Percentiles rank a stretch among this genome's conserved stretches.
phyloP scores from a whole-genome alignment of 2,329 filamentous ascomycete species.

The Cordyceps tenuipes region DNA sequence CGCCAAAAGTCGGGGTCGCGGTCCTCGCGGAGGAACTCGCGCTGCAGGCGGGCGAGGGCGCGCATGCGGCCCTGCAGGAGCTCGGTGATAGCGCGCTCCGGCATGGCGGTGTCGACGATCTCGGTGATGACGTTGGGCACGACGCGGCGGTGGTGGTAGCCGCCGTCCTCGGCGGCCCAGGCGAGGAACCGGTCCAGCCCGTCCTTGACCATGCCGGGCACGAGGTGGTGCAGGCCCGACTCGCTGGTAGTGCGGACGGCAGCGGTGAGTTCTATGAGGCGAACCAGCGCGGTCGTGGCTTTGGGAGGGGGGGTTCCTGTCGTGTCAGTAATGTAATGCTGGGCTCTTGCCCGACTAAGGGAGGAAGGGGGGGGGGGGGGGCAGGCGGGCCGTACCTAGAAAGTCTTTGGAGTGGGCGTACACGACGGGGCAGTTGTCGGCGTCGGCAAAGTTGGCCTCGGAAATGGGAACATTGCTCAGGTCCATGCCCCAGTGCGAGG shows the following conservation, averaged over 20 bases:
- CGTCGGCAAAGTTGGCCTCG: conserved; percentile 27
- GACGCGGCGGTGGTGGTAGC: conserved; percentile 25
- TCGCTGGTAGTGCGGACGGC: conserved; percentile 27
- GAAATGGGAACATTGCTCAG: conserved; percentile 32
- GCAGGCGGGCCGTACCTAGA: conserved; percentile 21
- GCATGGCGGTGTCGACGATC: conserved; percentile 24
- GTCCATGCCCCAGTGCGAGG: conserved; percentile 32
- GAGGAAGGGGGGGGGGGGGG: background rate
- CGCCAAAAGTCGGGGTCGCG: conserved; percentile 24
- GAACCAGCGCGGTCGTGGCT: conserved; percentile 30
- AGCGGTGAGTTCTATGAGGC: conserved; percentile 32
- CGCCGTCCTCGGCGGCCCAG: conserved; percentile 35
- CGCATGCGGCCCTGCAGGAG: conserved; percentile 29
- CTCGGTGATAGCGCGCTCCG: conserved; percentile 24
- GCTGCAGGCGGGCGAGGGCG: conserved; percentile 27
- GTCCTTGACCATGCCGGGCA: conserved; percentile 25
- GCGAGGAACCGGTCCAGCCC: conserved; percentile 27
- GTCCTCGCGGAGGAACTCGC: conserved; percentile 25
- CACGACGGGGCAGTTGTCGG: conserved; percentile 27
- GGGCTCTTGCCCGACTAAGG: background rate
- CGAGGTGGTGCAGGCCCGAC: conserved; percentile 24
- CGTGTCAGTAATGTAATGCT: background rate
- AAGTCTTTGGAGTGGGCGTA: conserved; percentile 31
- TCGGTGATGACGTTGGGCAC: conserved; percentile 33
- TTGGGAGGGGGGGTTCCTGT: conserved; percentile 15